Evolutionary conservation across 2,329 filamentous ascomycete species (phyloP), one percentile per base, ranked within the genome.

Genomic region (Alternaria ventricosa): DNA sequence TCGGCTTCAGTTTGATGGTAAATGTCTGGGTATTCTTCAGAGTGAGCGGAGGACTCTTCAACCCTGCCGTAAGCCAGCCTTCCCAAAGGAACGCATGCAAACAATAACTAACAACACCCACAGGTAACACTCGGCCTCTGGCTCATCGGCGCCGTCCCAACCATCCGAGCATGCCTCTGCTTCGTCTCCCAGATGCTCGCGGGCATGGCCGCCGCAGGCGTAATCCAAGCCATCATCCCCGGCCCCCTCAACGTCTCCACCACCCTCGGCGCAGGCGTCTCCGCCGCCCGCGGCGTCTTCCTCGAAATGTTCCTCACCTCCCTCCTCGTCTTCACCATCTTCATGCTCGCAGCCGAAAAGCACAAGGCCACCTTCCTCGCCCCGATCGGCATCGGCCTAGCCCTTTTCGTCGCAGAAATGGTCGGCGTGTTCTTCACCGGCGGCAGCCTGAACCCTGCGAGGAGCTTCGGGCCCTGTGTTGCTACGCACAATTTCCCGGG

Each of bases 361-460:
- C 90, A 93, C 77, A 88, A 89, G 47, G 87, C 88, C 3, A 93
- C 91, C 0, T 92, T 86, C 73, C 80, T 93, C 1, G 91, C 91
- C 0, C 91, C 91, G 0, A 81, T 93, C 4, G 90, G 89, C 12
- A 92, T 94, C 69, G 92, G 92, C 1, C 79, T 92, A 3, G 84
- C 90, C 0, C 84, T 93, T 57, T 93, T 93, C 76, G 85, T 93
- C 46, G 82, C 82, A 0, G 84, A 88, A 61, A 65, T 88, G 54
- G 79, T 82, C 5, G 85, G 79, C 15, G 80, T 83, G 0, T 81
- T 78, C 65, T 83, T 77, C 67, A 84, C 82, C 0, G 82, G 82
- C 9, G 82, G 82, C 6, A 79, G 75, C 12, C 57, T 83, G 53
- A 83, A 83, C 50, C 81, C 82, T 0, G 77, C 81, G 0, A 67